A percentile compares a stretch with the other conserved stretches of the same genome.
Evolutionary conservation across 345 rosid genomes (phyloP).

Genomic region (Noccaea bulbosa): DNA sequence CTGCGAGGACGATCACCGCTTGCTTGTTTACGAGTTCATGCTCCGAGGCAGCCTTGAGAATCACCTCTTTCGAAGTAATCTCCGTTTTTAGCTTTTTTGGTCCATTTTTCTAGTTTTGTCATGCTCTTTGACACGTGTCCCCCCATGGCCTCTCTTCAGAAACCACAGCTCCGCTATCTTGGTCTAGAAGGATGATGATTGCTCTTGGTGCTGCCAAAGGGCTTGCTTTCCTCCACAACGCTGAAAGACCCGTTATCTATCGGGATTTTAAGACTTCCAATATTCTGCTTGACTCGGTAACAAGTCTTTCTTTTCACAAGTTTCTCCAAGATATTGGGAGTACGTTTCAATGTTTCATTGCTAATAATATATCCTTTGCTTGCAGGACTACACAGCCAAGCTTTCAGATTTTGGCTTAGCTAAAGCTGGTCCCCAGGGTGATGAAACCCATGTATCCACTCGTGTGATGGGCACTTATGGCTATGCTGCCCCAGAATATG

Average conservation of each 20-base stretch:
- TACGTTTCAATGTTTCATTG: slow-evolving; percentile 7
- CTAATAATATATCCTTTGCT: slow-evolving; percentile 23
- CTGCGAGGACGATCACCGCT: slow-evolving; percentile 89
- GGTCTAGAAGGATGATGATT: slow-evolving; percentile 97
- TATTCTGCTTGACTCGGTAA: slow-evolving; percentile 90
- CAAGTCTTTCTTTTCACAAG: slow-evolving; percentile 27
- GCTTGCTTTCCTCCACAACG: slow-evolving; percentile 94
- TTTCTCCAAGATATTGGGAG: slow-evolving; percentile 16
- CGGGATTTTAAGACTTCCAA: slow-evolving; percentile 97
- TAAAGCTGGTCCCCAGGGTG: slow-evolving; percentile 98
- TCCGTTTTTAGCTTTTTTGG: not conserved
- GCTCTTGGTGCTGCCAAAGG: slow-evolving; percentile 99
- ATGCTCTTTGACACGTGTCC: not conserved
- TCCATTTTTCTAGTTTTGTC: too few species aligned
- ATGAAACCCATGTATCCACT: slow-evolving; percentile 95
- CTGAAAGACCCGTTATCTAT: slow-evolving; percentile 93
- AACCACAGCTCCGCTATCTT: slow-evolving; percentile 74
- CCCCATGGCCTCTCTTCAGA: slow-evolving; percentile 52
- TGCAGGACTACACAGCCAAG: slow-evolving; percentile 93
- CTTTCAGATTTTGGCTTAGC: slow-evolving; percentile 99
- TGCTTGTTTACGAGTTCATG: slow-evolving; percentile 96
- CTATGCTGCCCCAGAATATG: slow-evolving; percentile 97
- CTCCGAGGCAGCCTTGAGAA: slow-evolving; percentile 96
- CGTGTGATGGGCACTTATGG: slow-evolving; percentile 98
- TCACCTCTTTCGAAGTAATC: slow-evolving; percentile 88